Evolutionary conservation across 2,329 filamentous ascomycete species (phyloP).

Genomic region (Pyrenochaeta sp.): DNA sequence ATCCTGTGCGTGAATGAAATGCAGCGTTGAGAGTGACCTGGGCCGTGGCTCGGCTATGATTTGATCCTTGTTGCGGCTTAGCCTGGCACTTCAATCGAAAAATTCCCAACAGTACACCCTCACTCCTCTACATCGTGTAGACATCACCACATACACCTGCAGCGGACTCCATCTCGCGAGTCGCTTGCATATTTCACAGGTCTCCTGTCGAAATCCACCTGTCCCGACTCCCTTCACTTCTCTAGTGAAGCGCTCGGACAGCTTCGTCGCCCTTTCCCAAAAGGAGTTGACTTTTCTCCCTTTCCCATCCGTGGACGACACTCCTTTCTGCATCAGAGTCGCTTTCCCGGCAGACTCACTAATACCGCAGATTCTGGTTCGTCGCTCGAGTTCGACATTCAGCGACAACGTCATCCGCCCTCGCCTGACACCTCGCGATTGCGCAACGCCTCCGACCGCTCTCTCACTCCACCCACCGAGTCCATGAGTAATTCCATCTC

Average conservation of each 20-base stretch:
- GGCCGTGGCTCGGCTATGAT: conserved; percentile 8
- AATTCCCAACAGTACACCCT: conserved; percentile 19
- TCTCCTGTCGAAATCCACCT: conserved; percentile 50
- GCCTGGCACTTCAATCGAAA: conserved; percentile 30
- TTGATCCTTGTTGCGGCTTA: conserved; percentile 12
- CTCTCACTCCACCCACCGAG: conserved; percentile 25
- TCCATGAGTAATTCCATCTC: conserved; percentile 68
- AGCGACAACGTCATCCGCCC: conserved; percentile 24
- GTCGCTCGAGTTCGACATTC: conserved; percentile 45
- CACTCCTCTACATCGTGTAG: conserved; percentile 48
- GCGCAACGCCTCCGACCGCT: conserved; percentile 15
- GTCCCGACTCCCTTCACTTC: conserved; percentile 40
- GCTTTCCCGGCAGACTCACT: conserved; percentile 32
- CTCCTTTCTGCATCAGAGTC: conserved; percentile 41
- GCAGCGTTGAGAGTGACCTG: neutral
- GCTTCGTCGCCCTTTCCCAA: conserved; percentile 43
- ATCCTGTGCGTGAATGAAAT: conserved; percentile 3
- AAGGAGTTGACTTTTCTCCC: conserved; percentile 37
- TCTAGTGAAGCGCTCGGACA: conserved; percentile 45
- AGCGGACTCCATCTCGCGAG: conserved; percentile 44
- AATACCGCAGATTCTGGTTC: conserved; percentile 28
- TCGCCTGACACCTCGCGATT: conserved; percentile 16
- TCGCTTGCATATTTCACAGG: conserved; percentile 51
- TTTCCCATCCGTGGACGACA: conserved; percentile 26
- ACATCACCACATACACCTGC: conserved; percentile 37